Base-by-base conservation (phyloP, 176 grass and related monocot species). In the Juncus effusus region DNA sequence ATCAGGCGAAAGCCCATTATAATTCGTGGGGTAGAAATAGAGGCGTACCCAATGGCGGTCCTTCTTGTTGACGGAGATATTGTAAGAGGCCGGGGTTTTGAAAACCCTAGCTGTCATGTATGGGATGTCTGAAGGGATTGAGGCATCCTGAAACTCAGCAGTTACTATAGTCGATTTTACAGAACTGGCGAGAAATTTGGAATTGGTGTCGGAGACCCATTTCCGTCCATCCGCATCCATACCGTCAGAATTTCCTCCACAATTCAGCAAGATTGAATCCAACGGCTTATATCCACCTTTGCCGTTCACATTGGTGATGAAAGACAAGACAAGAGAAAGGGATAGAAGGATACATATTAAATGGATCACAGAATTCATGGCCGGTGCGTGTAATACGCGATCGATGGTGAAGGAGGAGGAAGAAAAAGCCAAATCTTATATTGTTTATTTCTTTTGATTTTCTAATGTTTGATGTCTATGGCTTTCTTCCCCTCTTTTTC, bases 61-160 rank as follows among this genome's bases (percentile, higher is more conserved):
- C 7, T 16, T 51, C 54, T 67, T 76, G 73, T 60, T 80, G 54
- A 90, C 69, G 3, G 76, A 64, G 70, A 96, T 85, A 76, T 85
- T 85, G 76, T 96, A 96, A 16, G 41, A 61, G 5, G 87, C 16
- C 50, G 78, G 39, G 16, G 60, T 13, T 15, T 81, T 87, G 81
- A 96, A 96, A 58, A 96, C 78, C 35, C 91, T 81, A 19, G 73
- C 84, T 36, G 84, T 72, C 87, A 96, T 83, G 81, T 85, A 96
- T 0, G 87, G 91, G 56, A 87, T 67, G 14, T 74, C 15, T 28
- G 81, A 96, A 61, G 91, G 87, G 58, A 96, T 78, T 11, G 61
- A 19, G 2, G 79, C n/a, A 60, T 90, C 91, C 81, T 85, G 77
- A 14, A 52, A 63, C 76, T 90, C 75, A 2, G 81, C 84, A 37